A percentile compares a stretch with the other conserved stretches of the same genome.
Conservation (phyloP, 2,329 filamentous ascomycete genomes). For the Alternaria consortialis region DNA sequence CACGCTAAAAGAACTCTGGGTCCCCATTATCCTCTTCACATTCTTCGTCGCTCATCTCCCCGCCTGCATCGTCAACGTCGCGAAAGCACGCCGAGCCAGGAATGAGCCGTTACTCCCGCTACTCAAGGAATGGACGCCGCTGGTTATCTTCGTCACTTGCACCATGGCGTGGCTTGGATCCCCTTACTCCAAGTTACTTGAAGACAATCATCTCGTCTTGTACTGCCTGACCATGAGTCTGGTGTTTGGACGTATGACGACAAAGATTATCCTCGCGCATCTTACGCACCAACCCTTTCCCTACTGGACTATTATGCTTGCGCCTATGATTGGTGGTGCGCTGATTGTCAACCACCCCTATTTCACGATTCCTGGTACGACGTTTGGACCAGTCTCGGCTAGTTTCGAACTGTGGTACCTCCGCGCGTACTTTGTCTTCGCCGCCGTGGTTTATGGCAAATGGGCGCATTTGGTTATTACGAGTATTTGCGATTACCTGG, state of each 20-base stretch:
- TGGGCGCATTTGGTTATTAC: constrained; percentile 93
- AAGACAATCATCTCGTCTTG: constrained; percentile 86
- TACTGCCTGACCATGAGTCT: constrained; percentile 96
- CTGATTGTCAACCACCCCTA: constrained; percentile 82
- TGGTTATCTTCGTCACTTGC: constrained; percentile 79
- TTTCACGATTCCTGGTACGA: constrained; percentile 56
- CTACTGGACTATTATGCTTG: constrained; percentile 92
- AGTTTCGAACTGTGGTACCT: constrained; percentile 80
- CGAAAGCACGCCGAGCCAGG: constrained; percentile 74
- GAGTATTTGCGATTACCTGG: constrained; percentile 89
- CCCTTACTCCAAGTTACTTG: constrained; percentile 81
- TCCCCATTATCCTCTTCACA: constrained; percentile 62
- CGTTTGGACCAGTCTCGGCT: constrained; percentile 70
- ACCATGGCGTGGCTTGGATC: constrained; percentile 88
- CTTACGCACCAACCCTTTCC: constrained; percentile 93
- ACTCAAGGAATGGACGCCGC: constrained; percentile 93
- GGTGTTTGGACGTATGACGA: constrained; percentile 97
- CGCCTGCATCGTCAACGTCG: constrained; percentile 87
- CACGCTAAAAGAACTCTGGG: constrained; percentile 89
- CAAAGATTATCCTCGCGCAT: constrained; percentile 98
- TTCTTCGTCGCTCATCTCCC: constrained; percentile 75
- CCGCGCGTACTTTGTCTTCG: constrained; percentile 82
- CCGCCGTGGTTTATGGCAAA: constrained; percentile 84
- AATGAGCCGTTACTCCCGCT: constrained; percentile 80
- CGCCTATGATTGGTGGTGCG: constrained; percentile 85